Evolutionary conservation across 805 yeast genomes (phyloP), one percentile per base, ranked within the genome.

Genomic region (Kodamaea laetipori): DNA sequence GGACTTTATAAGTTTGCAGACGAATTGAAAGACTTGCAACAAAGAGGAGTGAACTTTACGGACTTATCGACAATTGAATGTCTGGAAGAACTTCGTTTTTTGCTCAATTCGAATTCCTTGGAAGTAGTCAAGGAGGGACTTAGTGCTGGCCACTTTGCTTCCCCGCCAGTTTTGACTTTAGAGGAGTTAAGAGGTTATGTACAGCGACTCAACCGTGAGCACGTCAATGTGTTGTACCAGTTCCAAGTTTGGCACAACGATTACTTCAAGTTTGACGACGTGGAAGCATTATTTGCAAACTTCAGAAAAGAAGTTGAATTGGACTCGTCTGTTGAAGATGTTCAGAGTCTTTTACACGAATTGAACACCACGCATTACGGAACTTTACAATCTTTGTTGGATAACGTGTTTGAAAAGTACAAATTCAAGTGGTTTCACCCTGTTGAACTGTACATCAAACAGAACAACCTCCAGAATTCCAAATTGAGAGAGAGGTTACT

Each of bases 401-500:
- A 41, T 15, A 10, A 10, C 7, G 23, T 41, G 15, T 41, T 41
- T 13, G 24, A 35, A 18, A 41, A 35, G 21, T 23, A 41, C 21
- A 41, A 41, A 17, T 18, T 41, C 13, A 23, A 11, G n/a, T 41
- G 45, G 45, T 12, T 41, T 3, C 45, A 41, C 15, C 39, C 40
- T 4, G 37, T 41, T 13, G 45, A 41, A 21, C 19, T 19, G 13
- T 35, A 28, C 26, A 27, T 27, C 3, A 26, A 31, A 28, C 23
- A 19, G 9, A 28, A 36, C 18, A 25, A 10, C 12, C 12, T 10
- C n/a, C 24, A 15, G 12, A 18, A 39, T 32, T 19, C 17, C 8
- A 17, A 13, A 3, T 35, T 41, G 39, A 27, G 30, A 18, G 39
- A 41, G 4, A 16, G 37, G 8, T 23, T 41, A 10, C 11, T 41